Conservation (phyloP, 805 yeast genomes). For the Komagataella kurtzmanii region DNA sequence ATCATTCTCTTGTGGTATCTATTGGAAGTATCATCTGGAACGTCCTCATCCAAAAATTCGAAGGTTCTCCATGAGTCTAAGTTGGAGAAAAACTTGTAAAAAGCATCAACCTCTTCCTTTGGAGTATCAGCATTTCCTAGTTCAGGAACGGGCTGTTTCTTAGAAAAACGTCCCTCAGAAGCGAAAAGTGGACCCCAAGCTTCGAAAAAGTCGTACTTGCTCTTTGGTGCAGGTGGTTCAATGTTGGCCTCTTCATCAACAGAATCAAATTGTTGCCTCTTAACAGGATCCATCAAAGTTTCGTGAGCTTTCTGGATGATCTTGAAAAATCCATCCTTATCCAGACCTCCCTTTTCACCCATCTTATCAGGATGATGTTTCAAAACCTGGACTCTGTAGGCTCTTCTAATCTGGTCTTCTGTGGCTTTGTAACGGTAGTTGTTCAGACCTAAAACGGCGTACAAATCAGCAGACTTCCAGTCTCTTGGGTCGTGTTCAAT, state of each 20-base stretch:
- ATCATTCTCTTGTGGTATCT: conserved; percentile 98
- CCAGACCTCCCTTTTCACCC: conserved; percentile 78
- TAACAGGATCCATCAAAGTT: conserved; percentile 69
- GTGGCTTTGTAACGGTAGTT: conserved; percentile 86
- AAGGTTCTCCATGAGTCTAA: conserved; percentile 98
- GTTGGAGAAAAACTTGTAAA: conserved; percentile 86
- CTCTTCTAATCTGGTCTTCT: conserved; percentile 86
- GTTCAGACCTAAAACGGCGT: conserved; percentile 89
- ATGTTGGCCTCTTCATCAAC: conserved; percentile 86
- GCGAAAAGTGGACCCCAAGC: conserved; percentile 90
- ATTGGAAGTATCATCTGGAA: conserved; percentile 97
- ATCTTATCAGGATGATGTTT: conserved; percentile 98
- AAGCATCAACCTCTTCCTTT: conserved; percentile 72
- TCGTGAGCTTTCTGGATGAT: conserved; percentile 96
- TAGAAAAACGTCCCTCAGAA: conserved; percentile 85
- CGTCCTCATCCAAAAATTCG: conserved; percentile 97
- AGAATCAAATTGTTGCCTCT: conserved; percentile 90
- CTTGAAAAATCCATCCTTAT: conserved; percentile 94
- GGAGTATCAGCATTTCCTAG: conserved; percentile 59
- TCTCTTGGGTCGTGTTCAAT: conserved; percentile 91
- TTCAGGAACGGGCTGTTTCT: conserved; percentile 75
- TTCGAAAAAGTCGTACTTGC: conserved; percentile 72
- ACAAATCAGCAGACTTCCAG: conserved; percentile 94
- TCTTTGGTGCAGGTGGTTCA: conserved; percentile 55
- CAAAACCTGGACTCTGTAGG: conserved; percentile 92